Percentiles rank a stretch among this genome's conserved stretches.
Conservation (phyloP, 306 rosid species). For the Cicer yamashitae region DNA sequence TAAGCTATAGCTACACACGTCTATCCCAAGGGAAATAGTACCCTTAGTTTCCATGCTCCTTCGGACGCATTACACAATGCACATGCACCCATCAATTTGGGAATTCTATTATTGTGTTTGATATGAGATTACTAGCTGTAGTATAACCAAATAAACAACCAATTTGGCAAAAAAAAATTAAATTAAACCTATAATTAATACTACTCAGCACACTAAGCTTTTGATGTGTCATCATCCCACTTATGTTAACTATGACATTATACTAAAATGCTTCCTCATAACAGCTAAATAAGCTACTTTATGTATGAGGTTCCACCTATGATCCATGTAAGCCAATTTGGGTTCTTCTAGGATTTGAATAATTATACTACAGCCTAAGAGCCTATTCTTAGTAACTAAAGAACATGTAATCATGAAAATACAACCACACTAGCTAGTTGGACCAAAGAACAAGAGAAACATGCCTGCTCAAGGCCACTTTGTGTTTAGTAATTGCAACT, state of each 20-base stretch:
- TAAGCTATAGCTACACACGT: conserved; percentile 1
- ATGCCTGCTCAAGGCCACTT: conserved; percentile 54
- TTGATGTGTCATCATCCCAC: conserved; percentile 45
- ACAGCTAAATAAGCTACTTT: conserved; percentile 48
- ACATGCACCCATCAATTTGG: conserved; percentile 49
- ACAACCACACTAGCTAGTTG: conserved; percentile 49
- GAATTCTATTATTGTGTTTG: conserved; percentile 45
- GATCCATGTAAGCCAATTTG: conserved; percentile 49
- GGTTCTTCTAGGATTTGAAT: conserved; percentile 48
- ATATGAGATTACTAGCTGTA: conserved; percentile 49
- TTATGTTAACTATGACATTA: conserved; percentile 40
- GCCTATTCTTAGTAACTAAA: conserved; percentile 46
- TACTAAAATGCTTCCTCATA: conserved; percentile 30
- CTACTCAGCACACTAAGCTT: conserved; percentile 28
- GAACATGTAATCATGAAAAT: conserved; percentile 52
- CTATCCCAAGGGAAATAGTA: conserved; percentile 38
- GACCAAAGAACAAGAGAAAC: conserved; percentile 58
- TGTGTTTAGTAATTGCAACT: conserved; percentile 54
- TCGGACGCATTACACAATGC: conserved; percentile 50
- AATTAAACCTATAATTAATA: conserved; percentile 22
- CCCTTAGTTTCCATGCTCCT: conserved; percentile 41
- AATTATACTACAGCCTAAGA: conserved; percentile 45
- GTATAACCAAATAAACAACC: conserved; percentile 34
- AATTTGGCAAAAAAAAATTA: conserved; percentile 27
- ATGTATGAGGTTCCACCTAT: conserved; percentile 44